Evolutionary conservation across 1,139 yeast species (phyloP).

Genomic region (Nakaseomyces nivariensis): DNA sequence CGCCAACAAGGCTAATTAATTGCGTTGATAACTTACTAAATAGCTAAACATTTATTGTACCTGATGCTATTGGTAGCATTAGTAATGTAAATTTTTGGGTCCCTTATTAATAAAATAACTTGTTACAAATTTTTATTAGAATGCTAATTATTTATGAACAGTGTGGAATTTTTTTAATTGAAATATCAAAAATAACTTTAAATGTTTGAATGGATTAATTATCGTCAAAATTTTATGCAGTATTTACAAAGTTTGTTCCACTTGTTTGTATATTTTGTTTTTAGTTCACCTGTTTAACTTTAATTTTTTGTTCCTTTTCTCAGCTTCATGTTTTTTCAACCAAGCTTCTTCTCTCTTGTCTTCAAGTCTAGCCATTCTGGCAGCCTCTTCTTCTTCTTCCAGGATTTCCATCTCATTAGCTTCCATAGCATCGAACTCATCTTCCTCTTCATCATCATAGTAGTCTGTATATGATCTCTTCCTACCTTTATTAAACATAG

Average conservation of each 20-base stretch:
- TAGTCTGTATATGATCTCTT: slow-evolving; percentile 37
- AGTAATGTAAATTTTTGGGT: neutral
- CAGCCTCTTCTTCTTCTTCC: slow-evolving; percentile 66
- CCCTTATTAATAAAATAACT: neutral
- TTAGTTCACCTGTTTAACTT: neutral
- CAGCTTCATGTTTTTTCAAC: slow-evolving; percentile 41
- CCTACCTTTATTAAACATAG: slow-evolving; percentile 62
- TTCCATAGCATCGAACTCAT: slow-evolving; percentile 77
- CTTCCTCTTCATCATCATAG: slow-evolving; percentile 32
- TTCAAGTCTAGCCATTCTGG: slow-evolving; percentile 51
- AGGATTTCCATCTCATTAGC: slow-evolving; percentile 84
- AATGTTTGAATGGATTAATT: no score
- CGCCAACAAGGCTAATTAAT: slow-evolving; percentile 35
- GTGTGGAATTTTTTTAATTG: no score
- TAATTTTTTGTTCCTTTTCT: slow-evolving; percentile 26
- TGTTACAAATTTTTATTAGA: no score
- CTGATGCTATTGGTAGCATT: no score
- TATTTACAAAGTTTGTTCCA: neutral
- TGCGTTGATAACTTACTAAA: neutral
- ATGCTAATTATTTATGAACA: no score
- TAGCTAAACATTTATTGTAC: no score
- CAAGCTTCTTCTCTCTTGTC: slow-evolving; percentile 54
- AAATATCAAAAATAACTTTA: no score
- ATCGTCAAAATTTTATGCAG: neutral
- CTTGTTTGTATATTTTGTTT: neutral